A percentile compares a stretch with the other conserved stretches of the same genome.
phyloP scores from a whole-genome alignment of 2,329 filamentous ascomycete genomes.

The Clarireedia sp. region DNA sequence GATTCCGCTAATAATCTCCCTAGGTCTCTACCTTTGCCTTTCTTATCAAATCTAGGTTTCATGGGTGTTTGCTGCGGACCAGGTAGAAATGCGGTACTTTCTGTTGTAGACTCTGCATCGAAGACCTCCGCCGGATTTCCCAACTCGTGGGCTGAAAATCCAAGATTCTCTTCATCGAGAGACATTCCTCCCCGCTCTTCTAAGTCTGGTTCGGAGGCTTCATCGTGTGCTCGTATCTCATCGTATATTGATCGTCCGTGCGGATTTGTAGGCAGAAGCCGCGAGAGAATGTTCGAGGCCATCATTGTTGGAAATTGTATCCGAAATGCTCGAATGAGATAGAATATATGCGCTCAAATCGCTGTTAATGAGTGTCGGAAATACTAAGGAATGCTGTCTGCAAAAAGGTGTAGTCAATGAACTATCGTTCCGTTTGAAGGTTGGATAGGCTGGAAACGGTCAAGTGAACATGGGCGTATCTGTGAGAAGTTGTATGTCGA shows the following conservation, averaged over 20 bases:
- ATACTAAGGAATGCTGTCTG: neutral
- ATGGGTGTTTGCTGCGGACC: conserved; percentile 11
- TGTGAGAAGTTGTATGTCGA: neutral
- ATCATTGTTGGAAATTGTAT: conserved; percentile 20
- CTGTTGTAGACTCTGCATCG: conserved; percentile 27
- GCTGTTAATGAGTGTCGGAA: neutral
- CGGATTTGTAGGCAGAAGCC: conserved; percentile 27
- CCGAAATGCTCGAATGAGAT: neutral
- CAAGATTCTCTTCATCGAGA: conserved; percentile 30
- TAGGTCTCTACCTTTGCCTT: conserved; percentile 2
- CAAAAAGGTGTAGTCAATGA: neutral
- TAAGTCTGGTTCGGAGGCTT: conserved; percentile 26
- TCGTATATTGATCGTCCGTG: conserved; percentile 30
- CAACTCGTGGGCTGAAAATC: conserved; percentile 28
- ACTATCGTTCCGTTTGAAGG: conserved; percentile 16
- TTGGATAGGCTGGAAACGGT: conserved; percentile 7
- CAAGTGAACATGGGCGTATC: conserved; percentile 16
- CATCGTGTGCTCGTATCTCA: conserved; percentile 28
- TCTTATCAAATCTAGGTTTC: neutral
- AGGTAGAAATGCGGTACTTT: conserved; percentile 27
- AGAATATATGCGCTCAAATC: neutral
- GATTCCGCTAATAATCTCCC: conserved; percentile 26
- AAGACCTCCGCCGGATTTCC: conserved; percentile 24
- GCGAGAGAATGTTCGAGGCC: conserved; percentile 29
- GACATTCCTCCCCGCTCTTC: conserved; percentile 28